Conservation (phyloP, 2,329 filamentous ascomycete genomes). For the Xylariaceae sp. region DNA sequence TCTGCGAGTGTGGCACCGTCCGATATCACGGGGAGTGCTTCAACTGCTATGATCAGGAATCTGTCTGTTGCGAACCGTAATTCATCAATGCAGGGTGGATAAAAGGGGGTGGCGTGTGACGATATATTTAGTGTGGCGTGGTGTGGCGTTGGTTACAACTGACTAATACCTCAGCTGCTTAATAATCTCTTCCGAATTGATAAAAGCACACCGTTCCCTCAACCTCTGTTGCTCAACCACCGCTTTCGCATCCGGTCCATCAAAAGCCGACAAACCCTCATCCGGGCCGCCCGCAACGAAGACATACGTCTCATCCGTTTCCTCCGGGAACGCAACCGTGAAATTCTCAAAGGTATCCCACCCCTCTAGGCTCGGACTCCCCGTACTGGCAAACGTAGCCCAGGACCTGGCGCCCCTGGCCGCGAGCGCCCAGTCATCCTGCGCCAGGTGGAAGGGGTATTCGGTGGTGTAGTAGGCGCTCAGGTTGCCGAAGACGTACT, state of each 20-base stretch:
- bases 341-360: conserved; percentile 35
- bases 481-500: conserved; percentile 42
- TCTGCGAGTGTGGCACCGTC: no score
- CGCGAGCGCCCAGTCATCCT: conserved; percentile 32
- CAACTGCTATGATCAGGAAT: no score
- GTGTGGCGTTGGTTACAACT: no score
- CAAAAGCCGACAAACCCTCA: conserved; percentile 34
- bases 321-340: conserved; percentile 26
- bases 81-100: no score
- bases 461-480: conserved; percentile 33
- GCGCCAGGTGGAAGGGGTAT: conserved; percentile 28
- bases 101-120: no score
- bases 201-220: conserved; percentile 37
- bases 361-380: conserved; percentile 24
- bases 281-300: conserved; percentile 37
- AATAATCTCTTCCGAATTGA: conserved; percentile 37
- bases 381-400: conserved; percentile 36
- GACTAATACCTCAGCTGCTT: conserved; percentile 24
- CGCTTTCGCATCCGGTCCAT: conserved; percentile 25
- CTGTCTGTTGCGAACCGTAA: no score
- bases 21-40: no score
- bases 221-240: conserved; percentile 33
- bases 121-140: no score
- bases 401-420: conserved; percentile 36
- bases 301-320: conserved; percentile 19